Base-by-base conservation (phyloP, 2,329 filamentous ascomycete species). In the Diaporthe capsici region DNA sequence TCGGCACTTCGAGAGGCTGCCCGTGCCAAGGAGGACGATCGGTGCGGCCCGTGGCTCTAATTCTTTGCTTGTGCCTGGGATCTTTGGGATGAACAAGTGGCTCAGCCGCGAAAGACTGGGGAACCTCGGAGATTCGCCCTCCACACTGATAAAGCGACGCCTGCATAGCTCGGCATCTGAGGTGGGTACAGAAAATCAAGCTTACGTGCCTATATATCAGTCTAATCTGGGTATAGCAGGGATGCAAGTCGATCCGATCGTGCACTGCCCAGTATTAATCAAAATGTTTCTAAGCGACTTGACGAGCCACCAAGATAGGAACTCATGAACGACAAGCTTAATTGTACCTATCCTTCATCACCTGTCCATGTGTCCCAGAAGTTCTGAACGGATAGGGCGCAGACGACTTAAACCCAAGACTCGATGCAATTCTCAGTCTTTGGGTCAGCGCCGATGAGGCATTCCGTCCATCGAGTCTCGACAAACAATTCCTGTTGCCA, bases 21-120 rank as follows among this genome's bases (percentile, higher is more conserved):
- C 28, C 3, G 22, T 51, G 63, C 63, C 28, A 67, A 67, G 63
- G 17, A 51, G 13, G 22, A 4, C 1, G 25, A 17, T 10, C 63
- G 22, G 63, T 53, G 31, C 47, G 65, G 65, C 34, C 47, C 47
- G 49, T 53, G 65, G 47, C 31, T 53, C 63, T 68, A 51, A 37
- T 53, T 68, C 22, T 37, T 17, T 67, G 44, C 42, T 68, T 68
- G 22, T 68, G 44, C 49, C 10, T 53, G n/a, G 22, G 15, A 53
- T 42, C 4, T 37, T 39, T 39, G 47, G 28, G 65, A 55, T 68
- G 65, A 68, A 68, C 31, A 68, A 68, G 65, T 68, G 65, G 65
- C 65, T 68, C 10, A 68, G 63, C 63, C 10, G 10, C 20, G 22
- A 39, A 39, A 53, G 47, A 39, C 34, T 39, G 34, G 65, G 34